Evolutionary conservation across 2,329 filamentous ascomycete species (phyloP).

Genomic region (Escovopsis sp.): DNA sequence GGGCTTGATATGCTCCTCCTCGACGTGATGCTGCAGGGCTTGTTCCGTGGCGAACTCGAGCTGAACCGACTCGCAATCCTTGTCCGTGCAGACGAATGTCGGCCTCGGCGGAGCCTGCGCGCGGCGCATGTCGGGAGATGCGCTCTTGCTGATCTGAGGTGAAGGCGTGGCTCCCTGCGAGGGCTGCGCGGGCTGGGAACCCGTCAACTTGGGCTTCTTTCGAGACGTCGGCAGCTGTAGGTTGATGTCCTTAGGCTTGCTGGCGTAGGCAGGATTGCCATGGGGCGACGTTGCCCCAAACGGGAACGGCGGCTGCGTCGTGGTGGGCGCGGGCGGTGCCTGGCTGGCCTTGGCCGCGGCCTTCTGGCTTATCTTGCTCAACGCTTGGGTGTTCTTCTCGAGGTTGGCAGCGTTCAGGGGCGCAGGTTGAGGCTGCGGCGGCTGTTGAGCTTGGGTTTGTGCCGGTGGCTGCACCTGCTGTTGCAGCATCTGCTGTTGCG

Average conservation of each 20-base stretch:
- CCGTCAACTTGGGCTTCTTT: slow-evolving; percentile 37
- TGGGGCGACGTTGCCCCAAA: slow-evolving; percentile 42
- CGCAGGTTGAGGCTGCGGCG: slow-evolving; percentile 12
- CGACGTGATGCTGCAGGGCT: slow-evolving; percentile 33
- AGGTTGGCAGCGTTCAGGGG: slow-evolving; percentile 32
- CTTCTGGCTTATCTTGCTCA: slow-evolving; percentile 28
- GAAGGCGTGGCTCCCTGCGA: slow-evolving; percentile 27
- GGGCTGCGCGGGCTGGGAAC: slow-evolving; percentile 22
- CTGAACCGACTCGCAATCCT: slow-evolving; percentile 35
- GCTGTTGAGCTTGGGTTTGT: slow-evolving; percentile 8
- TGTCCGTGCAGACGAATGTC: slow-evolving; percentile 34
- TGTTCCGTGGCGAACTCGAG: slow-evolving; percentile 39
- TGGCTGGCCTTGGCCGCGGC: slow-evolving; percentile 31
- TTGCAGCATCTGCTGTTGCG: slow-evolving; percentile 12
- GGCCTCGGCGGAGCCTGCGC: slow-evolving; percentile 23
- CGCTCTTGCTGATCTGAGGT: slow-evolving; percentile 31
- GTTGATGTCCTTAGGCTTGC: slow-evolving; percentile 36
- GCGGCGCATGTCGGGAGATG: slow-evolving; percentile 29
- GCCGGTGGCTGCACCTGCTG: slow-evolving; percentile 10
- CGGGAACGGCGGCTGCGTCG: slow-evolving; percentile 39
- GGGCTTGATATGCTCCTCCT: slow-evolving; percentile 45
- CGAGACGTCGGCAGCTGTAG: slow-evolving; percentile 41
- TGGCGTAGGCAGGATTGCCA: slow-evolving; percentile 41
- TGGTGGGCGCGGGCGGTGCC: slow-evolving; percentile 41
- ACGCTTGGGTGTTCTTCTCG: slow-evolving; percentile 34